phyloP scores from a whole-genome alignment of 2,329 filamentous ascomycete species.

The Colletotrichum sp. region DNA sequence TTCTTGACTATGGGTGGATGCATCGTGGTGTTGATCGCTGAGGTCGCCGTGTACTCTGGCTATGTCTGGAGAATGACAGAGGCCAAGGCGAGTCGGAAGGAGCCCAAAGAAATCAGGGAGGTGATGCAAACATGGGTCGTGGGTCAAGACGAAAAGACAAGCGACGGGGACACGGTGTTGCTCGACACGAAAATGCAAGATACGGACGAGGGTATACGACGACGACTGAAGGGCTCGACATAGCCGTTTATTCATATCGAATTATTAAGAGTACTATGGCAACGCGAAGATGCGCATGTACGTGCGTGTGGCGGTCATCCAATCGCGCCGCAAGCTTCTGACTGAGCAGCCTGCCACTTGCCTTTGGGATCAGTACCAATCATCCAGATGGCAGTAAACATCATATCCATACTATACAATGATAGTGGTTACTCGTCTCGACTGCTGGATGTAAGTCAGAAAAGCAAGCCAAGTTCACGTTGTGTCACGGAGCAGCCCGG shows the following conservation, averaged over 20 bases:
- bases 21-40: slow-evolving; percentile 73
- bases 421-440: neutral
- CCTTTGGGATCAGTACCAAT: neutral
- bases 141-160: slow-evolving; percentile 38
- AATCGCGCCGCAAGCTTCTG: neutral
- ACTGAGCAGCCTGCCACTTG: neutral
- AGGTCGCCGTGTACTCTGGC: slow-evolving; percentile 78
- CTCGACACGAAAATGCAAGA: slow-evolving; percentile 3
- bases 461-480: neutral
- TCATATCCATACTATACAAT: neutral
- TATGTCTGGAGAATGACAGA: slow-evolving; percentile 76
- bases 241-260: neutral
- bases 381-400: neutral
- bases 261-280: neutral
- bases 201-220: slow-evolving; percentile 11
- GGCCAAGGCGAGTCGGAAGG: slow-evolving; percentile 67
- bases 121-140: slow-evolving; percentile 77
- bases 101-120: slow-evolving; percentile 68
- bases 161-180: neutral
- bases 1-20: slow-evolving; percentile 75
- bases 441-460: neutral
- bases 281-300: neutral
- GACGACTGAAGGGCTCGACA: neutral
- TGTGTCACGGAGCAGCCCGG: neutral
- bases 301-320: neutral